Evolutionary conservation across 768 basidiomycete species (phyloP).

Genomic region (Hortiboletus campestris): DNA sequence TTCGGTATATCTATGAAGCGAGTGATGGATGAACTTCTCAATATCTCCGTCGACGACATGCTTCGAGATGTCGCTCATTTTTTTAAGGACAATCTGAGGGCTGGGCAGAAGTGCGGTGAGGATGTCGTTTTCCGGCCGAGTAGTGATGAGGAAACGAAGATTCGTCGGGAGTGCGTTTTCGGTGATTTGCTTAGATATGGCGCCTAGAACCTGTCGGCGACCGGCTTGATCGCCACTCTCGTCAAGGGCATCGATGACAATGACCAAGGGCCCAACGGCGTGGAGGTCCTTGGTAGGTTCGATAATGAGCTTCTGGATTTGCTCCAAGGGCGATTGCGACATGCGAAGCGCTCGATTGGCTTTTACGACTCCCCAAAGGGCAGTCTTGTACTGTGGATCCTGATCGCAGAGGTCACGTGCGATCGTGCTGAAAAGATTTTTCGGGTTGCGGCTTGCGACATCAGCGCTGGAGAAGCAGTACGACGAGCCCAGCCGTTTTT

Average conservation of each 20-base stretch:
- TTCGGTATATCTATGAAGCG: not conserved
- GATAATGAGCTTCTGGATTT: conserved; percentile 7
- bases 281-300: not conserved
- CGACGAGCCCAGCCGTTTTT: not conserved
- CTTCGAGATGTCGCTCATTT: not conserved
- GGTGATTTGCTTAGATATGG: not conserved
- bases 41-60: not conserved
- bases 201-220: conserved; percentile 16
- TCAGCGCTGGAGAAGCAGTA: conserved; percentile 13
- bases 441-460: conserved; percentile 3
- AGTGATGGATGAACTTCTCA: not conserved
- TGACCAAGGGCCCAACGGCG: not conserved
- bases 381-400: not conserved
- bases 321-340: conserved; percentile 1
- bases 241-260: conserved; percentile 25
- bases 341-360: not conserved
- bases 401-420: conserved; percentile 25
- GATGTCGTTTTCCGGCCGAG: conserved; percentile 16
- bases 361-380: no score
- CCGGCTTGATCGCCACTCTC: conserved; percentile 10
- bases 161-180: conserved; percentile 8
- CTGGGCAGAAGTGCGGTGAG: not conserved
- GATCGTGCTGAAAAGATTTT: conserved; percentile 26
- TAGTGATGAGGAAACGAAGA: conserved; percentile 19
- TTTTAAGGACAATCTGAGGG: not conserved